These are phyloP conservation scores for Gyrodon lividus DNA, from an alignment of 768 basidiomycete species.

Conservation along the genomic window DNA sequence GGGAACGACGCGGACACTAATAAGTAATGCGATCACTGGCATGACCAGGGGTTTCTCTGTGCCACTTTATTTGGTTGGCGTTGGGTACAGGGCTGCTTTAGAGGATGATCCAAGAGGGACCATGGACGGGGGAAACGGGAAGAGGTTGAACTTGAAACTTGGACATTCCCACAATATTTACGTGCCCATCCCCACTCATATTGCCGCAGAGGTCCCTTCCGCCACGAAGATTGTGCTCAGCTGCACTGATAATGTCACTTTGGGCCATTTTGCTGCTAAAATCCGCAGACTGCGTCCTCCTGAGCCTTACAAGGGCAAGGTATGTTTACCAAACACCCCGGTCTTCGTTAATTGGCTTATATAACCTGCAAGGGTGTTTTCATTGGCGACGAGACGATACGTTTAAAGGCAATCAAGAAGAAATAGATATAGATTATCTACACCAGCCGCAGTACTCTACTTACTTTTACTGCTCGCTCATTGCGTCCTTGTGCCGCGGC, in stretches of 20 bases:
- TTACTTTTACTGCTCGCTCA: neutral
- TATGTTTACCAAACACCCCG: conserved; percentile 38
- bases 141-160: conserved; percentile 85
- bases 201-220: conserved; percentile 75
- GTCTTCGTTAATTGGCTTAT: conserved; percentile 1
- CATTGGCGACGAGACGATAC: conserved; percentile 88
- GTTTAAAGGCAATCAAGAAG: conserved; percentile 92
- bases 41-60: conserved; percentile 87
- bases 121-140: conserved; percentile 53
- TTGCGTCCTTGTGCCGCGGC: neutral
- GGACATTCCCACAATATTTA: conserved; percentile 88
- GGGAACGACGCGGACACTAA: conserved; percentile 91
- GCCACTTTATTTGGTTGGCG: conserved; percentile 87
- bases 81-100: conserved; percentile 87
- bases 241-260: conserved; percentile 83
- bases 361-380: conserved; percentile 73
- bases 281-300: conserved; percentile 84
- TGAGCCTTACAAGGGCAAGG: conserved; percentile 98
- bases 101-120: conserved; percentile 76
- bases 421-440: conserved; percentile 71
- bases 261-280: conserved; percentile 87
- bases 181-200: conserved; percentile 78
- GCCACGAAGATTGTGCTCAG: conserved; percentile 82
- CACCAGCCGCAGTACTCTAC: conserved; percentile 2
- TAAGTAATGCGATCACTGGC: conserved; percentile 85